These are phyloP conservation scores for Furcasterigmium sp. DNA, from an alignment of 2,329 filamentous ascomycete genomes.

Conservation along the genomic window DNA sequence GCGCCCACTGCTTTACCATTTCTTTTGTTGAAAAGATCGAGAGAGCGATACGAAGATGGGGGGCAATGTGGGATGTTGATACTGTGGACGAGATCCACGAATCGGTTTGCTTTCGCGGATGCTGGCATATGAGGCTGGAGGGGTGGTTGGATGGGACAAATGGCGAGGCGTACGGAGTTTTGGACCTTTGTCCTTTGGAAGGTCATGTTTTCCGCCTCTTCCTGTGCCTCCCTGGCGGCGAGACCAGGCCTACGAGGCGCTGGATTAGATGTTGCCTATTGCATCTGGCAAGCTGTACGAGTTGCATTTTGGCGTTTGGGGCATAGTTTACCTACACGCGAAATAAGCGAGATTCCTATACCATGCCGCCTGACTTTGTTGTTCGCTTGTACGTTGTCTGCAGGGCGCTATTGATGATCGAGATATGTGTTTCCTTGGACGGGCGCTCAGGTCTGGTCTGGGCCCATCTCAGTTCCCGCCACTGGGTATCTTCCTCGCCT, in stretches of 20 bases:
- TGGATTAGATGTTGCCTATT: background rate
- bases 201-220: background rate
- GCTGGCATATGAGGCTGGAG: background rate
- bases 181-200: background rate
- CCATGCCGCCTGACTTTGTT: too few relatives aligned
- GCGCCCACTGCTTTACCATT: background rate
- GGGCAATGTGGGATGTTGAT: background rate
- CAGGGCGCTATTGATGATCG: too few relatives aligned
- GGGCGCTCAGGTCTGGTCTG: too few relatives aligned
- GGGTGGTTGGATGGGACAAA: background rate
- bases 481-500: too few relatives aligned
- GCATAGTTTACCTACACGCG: too few relatives aligned
- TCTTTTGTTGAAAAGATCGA: background rate
- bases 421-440: too few relatives aligned
- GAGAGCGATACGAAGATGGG: background rate
- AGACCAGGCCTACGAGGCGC: background rate
- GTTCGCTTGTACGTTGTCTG: too few relatives aligned
- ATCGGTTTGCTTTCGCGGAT: background rate
- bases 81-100: background rate
- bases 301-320: too few relatives aligned
- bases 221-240: background rate
- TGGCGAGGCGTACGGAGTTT: background rate
- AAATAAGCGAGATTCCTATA: too few relatives aligned
- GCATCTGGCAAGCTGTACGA: too few relatives aligned
- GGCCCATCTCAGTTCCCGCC: too few relatives aligned